A percentile compares a stretch with the other conserved stretches of the same genome.
These are phyloP conservation scores for Volvox reticuliferus DNA, from an alignment of 139 green algal genomes.

Conservation along the genomic window DNA sequence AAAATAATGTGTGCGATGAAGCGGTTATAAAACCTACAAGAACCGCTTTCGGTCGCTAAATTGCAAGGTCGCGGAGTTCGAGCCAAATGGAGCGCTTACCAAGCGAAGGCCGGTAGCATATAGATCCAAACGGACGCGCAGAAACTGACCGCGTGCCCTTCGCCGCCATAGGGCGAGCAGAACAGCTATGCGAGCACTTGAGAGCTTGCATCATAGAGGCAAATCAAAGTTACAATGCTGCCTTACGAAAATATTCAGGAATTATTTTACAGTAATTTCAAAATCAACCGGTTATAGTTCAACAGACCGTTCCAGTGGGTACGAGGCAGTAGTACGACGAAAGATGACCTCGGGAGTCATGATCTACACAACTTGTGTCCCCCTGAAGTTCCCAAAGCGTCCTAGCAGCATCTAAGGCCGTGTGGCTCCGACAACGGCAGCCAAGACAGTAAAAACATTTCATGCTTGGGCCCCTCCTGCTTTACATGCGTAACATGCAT, in stretches of 20 bases:
- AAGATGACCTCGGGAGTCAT: background rate
- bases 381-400: too few species aligned
- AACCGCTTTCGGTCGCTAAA: background rate
- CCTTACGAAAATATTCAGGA: background rate
- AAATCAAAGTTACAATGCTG: too few species aligned
- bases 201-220: slow-evolving; percentile 18
- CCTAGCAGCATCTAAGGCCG: too few species aligned
- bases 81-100: slow-evolving; percentile 12
- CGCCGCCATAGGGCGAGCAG: slow-evolving; percentile 1
- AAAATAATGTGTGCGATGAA: background rate
- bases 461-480: too few species aligned
- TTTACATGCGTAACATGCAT: too few species aligned
- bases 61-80: background rate
- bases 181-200: background rate
- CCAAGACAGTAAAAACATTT: too few species aligned
- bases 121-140: slow-evolving; percentile 19
- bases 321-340: background rate
- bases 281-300: background rate
- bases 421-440: too few species aligned
- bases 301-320: background rate
- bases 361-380: too few species aligned
- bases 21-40: background rate
- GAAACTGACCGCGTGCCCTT: background rate
- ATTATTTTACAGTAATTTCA: background rate
- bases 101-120: slow-evolving; percentile 11